Conservation (phyloP, 2,329 filamentous ascomycete species). For the Fusarium cyanostomum region DNA sequence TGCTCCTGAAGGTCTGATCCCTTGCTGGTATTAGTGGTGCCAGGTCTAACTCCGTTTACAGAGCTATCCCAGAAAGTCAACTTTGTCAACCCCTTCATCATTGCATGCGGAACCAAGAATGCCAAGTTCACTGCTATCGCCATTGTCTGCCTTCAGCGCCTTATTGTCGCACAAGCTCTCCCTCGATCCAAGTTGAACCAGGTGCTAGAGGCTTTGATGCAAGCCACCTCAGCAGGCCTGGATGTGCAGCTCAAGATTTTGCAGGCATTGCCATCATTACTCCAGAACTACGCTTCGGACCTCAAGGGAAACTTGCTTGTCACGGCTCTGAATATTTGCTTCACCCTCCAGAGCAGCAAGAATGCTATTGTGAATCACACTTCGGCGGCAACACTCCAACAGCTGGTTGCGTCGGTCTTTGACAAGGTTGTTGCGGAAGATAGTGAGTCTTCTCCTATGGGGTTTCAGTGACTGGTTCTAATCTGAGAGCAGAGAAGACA, state of each 20-base stretch:
- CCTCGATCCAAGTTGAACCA: constrained; percentile 83
- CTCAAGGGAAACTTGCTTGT: constrained; percentile 84
- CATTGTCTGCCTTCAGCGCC: constrained; percentile 86
- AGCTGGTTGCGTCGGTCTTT: constrained; percentile 90
- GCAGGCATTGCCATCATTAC: constrained; percentile 85
- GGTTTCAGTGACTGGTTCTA: constrained; percentile 8
- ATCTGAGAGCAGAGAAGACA: constrained; percentile 48
- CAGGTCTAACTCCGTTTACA: constrained; percentile 51
- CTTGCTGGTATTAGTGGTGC: constrained; percentile 15
- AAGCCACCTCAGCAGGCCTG: constrained; percentile 80
- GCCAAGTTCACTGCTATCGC: constrained; percentile 89
- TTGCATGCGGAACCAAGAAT: constrained; percentile 91
- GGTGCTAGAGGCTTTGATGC: constrained; percentile 86
- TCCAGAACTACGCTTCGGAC: constrained; percentile 89
- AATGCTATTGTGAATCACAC: constrained; percentile 95
- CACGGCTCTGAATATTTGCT: constrained; percentile 88
- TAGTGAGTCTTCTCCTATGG: constrained; percentile 58
- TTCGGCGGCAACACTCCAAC: constrained; percentile 94
- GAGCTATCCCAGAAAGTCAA: constrained; percentile 83
- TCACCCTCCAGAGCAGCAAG: constrained; percentile 89
- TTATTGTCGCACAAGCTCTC: constrained; percentile 84
- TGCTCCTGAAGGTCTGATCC: constrained; percentile 49
- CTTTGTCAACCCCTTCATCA: constrained; percentile 93
- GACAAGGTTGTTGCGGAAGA: constrained; percentile 90
- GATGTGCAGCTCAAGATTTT: constrained; percentile 97